Evolutionary conservation across 306 rosid species (phyloP), one percentile per base, ranked within the genome.

Genomic region (Rosa chinensis): DNA sequence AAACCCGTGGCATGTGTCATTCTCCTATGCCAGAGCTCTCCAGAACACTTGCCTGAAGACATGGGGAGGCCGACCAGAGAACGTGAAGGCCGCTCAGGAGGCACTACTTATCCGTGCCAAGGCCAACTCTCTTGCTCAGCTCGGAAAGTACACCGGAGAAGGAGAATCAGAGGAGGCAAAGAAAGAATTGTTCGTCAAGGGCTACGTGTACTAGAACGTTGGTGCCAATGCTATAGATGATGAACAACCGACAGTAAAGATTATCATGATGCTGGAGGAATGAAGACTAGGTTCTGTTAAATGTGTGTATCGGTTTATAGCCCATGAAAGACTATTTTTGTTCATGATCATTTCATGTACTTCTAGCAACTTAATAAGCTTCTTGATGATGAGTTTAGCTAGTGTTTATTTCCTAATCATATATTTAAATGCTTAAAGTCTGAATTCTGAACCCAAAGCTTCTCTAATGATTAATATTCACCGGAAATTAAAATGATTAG

Each of bases 11-110:
- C 99, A 92, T 7, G 97, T 94, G 87, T 92, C 99, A 0, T 94
- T 94, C 93, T 94, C 99, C 43, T 94, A 91, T 32, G 99, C 97
- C 32, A 92, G 99, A 87, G 99, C 99, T 40, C 97, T 94, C 70
- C 97, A 92, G 85, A 94, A 94, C 92, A 92, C 97, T 1, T 68
- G 84, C 87, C 80, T 94, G 91, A 92, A 94, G 90, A 89, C 90
- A 74, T 94, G 99, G 99, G 97, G 92, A 66, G 99, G 99, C 53
- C 84, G 90, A 48, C 89, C 91, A 0, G 99, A 94, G 88, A 92
- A 92, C 8, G 93, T 94, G 81, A 81, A 87, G 88, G 92, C 89
- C 0, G 99, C 99, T n/a, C 99, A 94, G 81, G 95, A 91, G 44
- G 35, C 88, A 7, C 86, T 94, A 8, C 88, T 91, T 35, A 62